phyloP scores from a whole-genome alignment of 108 stramenopile species.

The Skeletonema menzelii region DNA sequence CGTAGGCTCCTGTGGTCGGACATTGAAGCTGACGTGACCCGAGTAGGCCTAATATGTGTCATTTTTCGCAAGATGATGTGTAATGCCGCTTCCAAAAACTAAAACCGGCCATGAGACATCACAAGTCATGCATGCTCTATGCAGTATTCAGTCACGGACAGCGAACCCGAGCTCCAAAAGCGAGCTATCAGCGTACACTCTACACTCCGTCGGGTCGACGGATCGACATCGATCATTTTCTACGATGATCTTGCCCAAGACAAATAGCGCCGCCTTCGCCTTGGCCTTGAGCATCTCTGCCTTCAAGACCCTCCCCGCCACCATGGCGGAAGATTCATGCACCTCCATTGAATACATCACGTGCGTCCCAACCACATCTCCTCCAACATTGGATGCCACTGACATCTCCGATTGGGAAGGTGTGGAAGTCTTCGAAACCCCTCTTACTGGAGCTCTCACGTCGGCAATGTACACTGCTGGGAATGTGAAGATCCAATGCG shows the following conservation, averaged over 20 bases:
- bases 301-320: neutral
- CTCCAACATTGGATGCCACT: slow-evolving; percentile 24
- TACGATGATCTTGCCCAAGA: neutral
- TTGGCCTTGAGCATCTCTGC: neutral
- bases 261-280: neutral
- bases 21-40: too few relatives aligned
- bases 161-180: too few relatives aligned
- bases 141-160: too few relatives aligned
- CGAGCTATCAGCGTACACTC: too few relatives aligned
- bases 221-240: too few relatives aligned
- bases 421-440: slow-evolving; percentile 8
- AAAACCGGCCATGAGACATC: too few relatives aligned
- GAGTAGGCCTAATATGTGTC: too few relatives aligned
- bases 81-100: too few relatives aligned
- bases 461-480: slow-evolving; percentile 15
- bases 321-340: neutral
- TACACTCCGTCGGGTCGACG: too few relatives aligned
- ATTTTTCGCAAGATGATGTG: too few relatives aligned
- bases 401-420: slow-evolving; percentile 19
- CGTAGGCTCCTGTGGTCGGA: too few relatives aligned
- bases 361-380: neutral
- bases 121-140: too few relatives aligned
- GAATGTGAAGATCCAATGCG: slow-evolving; percentile 19
- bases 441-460: slow-evolving; percentile 9
- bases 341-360: neutral